Percentiles rank a stretch among this genome's conserved stretches.
Conservation (phyloP, 176 grass and related monocot species). For the Panicum miliaceum region DNA sequence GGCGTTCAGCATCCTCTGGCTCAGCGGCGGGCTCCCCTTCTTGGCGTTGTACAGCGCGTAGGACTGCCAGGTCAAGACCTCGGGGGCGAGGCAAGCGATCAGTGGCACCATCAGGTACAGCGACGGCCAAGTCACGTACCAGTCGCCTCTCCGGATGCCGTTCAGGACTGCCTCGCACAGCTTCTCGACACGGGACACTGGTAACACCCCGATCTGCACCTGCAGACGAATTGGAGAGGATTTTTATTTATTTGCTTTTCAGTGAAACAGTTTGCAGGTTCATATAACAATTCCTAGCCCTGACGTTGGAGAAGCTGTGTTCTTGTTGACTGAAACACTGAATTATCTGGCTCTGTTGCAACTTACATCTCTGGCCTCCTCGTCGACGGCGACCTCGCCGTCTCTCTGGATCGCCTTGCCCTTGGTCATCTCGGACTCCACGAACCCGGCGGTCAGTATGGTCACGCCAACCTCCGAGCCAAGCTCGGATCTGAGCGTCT, state of each 20-base stretch:
- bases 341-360: no score
- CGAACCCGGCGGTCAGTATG: conserved; percentile 47
- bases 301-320: no score
- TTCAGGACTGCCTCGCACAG: conserved; percentile 38
- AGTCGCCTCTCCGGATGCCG: conserved; percentile 42
- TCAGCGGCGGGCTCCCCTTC: conserved; percentile 6
- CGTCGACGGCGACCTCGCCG: conserved; percentile 47
- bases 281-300: no score
- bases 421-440: conserved; percentile 61
- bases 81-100: conserved; percentile 42
- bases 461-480: conserved; percentile 55
- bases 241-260: no score
- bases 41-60: conserved; percentile 32
- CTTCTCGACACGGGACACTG: conserved; percentile 48
- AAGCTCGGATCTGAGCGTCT: conserved; percentile 53
- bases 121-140: conserved; percentile 60
- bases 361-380: conserved; percentile 53
- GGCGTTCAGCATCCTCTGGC: conserved; percentile 40
- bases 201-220: conserved; percentile 54
- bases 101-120: conserved; percentile 52
- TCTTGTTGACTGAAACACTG: no score
- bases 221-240: neutral
- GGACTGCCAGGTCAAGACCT: conserved; percentile 36
- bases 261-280: no score
- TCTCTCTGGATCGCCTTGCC: conserved; percentile 50